Base-by-base conservation (phyloP, 768 basidiomycete genomes). In the Boletus rufocinnamomeus region DNA sequence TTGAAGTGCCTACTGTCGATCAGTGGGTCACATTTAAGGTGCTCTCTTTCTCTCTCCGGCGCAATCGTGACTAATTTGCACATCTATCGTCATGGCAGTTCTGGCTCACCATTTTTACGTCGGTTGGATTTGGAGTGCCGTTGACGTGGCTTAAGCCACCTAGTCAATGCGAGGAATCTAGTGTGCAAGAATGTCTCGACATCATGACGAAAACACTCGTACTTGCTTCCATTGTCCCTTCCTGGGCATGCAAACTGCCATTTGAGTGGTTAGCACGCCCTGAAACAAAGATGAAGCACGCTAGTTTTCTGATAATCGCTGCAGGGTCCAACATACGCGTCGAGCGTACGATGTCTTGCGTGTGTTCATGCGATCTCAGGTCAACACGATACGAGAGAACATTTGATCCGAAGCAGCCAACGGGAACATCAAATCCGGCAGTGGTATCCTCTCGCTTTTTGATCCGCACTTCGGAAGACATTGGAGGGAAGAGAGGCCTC, bases 221-320 rank as follows among this genome's bases (percentile, higher is more conserved):
- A 23, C 45, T 67, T n/a, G 17, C 54, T 10, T 10, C 58, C 1
- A 1, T 38, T 16, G 32, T 57, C 21, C 65, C 65, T 32, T 28
- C 47, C 11, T 66, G 65, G 65, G 65, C 52, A 38, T 67, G 65
- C 65, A 60, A 58, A n/a, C n/a, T n/a, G n/a, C n/a, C n/a, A n/a
- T n/a, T n/a, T n/a, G n/a, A n/a, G n/a, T n/a, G n/a, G n/a, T 66
- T 34, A 40, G 52, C 38, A 23, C 11, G 5, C 21, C 14, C n/a
- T n/a, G 27, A 23, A 34, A 9, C 17, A 10, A 38, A 7, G 14
- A 35, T 21, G n/a, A 16, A 32, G 34, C 13, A 41, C 25, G 0
- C 1, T 4, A 7, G 21, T 48, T 54, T 37, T 38, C 51, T 56
- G 27, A 55, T 32, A n/a, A 19, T 27, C 19, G 32, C 19, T 23